Base-by-base conservation (phyloP, 257 asterid species). In the Solanum lignicaule region DNA sequence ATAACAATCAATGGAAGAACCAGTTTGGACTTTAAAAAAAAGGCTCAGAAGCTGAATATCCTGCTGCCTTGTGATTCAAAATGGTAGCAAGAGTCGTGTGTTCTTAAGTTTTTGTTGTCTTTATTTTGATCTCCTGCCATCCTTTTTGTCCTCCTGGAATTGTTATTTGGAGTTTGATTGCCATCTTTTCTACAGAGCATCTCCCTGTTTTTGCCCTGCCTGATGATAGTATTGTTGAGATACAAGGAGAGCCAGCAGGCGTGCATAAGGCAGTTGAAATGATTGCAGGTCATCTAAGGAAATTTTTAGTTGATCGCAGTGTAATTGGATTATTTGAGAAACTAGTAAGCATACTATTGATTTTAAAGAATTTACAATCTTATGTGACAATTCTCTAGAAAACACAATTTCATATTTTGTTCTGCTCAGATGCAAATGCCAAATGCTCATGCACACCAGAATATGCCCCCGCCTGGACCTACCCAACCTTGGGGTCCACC, bases 191-290 rank as follows among this genome's bases (percentile, higher is more conserved):
- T 86, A 90, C 98, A 96, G 99, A 93, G 88, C 91, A 94, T 91
- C 91, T 96, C 86, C 99, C 99, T 4, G 87, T 92, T 31, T 93
- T 93, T 91, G 99, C 98, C 86, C 90, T 96, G 85, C 93, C 94
- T 16, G 98, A 96, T 83, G 98, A 96, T 88, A 95, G 96, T 88
- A 92, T 96, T 89, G 98, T 96, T 89, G 99, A 95, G 95, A 93
- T 96, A 91, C 98, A 94, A 89, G 99, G 99, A 90, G 98, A 94
- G 83, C 94, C 98, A 69, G 91, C 93, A 36, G 94, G 94, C 21
- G 87, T 92, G 91, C 95, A 93, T 39, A 95, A 93, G 92, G 99
- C 98, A 38, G 93, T 95, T 86, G 99, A 95, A 90, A 86, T 94
- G 88, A 92, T 96, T 89, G 98, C 95, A 66, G 75, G 93, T 62